Evolutionary conservation across 2,329 filamentous ascomycete species (phyloP), one percentile per base, ranked within the genome.

Genomic region (Trichoderma hamatum): DNA sequence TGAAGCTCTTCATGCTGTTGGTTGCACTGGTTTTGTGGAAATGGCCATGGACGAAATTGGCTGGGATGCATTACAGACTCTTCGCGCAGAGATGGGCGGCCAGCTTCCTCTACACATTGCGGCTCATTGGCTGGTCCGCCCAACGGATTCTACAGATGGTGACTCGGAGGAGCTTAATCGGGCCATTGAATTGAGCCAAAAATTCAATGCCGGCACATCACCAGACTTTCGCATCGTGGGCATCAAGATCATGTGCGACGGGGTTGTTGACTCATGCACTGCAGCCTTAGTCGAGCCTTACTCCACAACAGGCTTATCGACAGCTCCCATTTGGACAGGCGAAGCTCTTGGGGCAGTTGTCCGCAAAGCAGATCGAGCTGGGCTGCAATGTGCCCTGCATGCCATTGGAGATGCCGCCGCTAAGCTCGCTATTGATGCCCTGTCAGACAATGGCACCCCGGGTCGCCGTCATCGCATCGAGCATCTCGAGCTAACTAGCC

Each of bases 161-260:
- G 36, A 66, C 3, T 58, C 36, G 2, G 52, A 58, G 26, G 63
- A 66, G 9, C 63, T 66, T 14, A 16, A n/a, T 49, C 63, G 52
- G 13, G 63, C 63, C 30, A 58, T 66, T n/a, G 36, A 26, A 5
- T n/a, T 66, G 2, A 66, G 63, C 21, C 54, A 43, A 21, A 11
- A 58, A 2, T 66, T 66, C 28, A 66, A 66, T 14, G 36, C 63
- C 10, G 30, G 28, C 0, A 58, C 52, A 3, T 66, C 63, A 2
- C 63, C 63, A 19, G 63, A 66, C 63, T 66, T 66, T 6, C 63
- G 63, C 6, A 66, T 66, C 34, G 63, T 66, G 16, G 63, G 63
- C 36, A 66, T 66, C 36, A 66, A 66, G 28, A 66, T 66, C 30
- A 66, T 66, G 52, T 66, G 63, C 36, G 63, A 66, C 28, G 63